Conservation (phyloP, 176 grass and related monocot species). For the Lolium rigidum region DNA sequence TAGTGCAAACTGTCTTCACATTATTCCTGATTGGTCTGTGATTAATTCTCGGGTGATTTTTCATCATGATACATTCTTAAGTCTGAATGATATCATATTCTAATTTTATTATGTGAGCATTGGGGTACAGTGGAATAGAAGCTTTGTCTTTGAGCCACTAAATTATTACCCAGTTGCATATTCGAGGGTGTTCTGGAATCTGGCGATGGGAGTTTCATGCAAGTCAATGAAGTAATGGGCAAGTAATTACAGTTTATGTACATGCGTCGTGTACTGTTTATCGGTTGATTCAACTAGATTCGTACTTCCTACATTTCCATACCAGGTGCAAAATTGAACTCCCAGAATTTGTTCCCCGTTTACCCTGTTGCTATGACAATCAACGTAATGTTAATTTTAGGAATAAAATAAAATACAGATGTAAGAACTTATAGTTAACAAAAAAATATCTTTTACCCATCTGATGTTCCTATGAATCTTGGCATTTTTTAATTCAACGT, state of each 20-base stretch:
- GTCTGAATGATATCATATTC: background rate
- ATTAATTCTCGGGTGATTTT: background rate
- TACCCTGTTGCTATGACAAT: conserved; percentile 1
- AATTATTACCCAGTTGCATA: background rate
- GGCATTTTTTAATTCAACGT: background rate
- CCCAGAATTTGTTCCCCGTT: background rate
- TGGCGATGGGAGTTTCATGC: conserved; percentile 2
- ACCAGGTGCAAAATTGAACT: background rate
- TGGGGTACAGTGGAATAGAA: background rate
- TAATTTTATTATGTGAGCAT: background rate
- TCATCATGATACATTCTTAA: conserved; percentile 9
- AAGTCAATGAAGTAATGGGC: conserved; percentile 12
- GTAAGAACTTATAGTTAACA: conserved; percentile 24
- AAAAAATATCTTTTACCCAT: conserved; percentile 12
- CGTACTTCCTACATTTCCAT: conserved; percentile 1
- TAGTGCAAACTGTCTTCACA: conserved; percentile 15
- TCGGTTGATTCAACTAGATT: background rate
- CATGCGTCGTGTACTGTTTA: background rate
- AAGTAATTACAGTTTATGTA: background rate
- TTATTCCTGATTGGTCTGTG: background rate
- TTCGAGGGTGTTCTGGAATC: conserved; percentile 1
- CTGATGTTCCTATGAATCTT: conserved; percentile 27
- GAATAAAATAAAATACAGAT: background rate
- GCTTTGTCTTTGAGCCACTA: background rate
- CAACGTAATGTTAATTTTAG: background rate